These are phyloP conservation scores for Cymodocea nodosa DNA, from an alignment of 116 monocot genomes.

Conservation along the genomic window DNA sequence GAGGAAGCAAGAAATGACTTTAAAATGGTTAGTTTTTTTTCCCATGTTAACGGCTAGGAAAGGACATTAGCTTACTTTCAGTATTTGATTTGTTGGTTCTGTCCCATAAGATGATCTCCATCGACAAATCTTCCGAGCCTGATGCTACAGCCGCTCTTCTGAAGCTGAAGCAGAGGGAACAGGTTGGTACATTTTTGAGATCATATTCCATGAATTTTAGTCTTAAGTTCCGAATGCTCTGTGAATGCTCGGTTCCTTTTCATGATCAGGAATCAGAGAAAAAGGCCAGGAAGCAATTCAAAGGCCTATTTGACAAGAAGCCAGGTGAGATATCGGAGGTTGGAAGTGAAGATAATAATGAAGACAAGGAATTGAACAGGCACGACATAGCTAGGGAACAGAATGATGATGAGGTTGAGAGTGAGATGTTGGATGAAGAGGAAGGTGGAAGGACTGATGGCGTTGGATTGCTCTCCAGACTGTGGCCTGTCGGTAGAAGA, in stretches of 20 bases:
- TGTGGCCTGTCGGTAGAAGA: conserved; percentile 58
- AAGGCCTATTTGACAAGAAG: conserved; percentile 89
- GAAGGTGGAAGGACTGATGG: conserved; percentile 15
- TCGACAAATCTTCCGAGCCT: conserved; percentile 82
- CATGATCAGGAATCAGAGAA: conserved; percentile 49
- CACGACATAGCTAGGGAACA: background rate
- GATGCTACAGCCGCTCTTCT: conserved; percentile 80
- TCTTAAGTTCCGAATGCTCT: background rate
- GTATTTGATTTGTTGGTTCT: background rate
- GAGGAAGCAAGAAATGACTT: conserved; percentile 81
- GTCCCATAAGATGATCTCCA: conserved; percentile 40
- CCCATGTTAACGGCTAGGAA: background rate
- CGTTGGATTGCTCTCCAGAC: conserved; percentile 37
- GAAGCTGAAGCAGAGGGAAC: conserved; percentile 72
- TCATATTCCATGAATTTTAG: background rate
- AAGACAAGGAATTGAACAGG: conserved; percentile 1
- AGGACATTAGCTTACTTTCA: background rate
- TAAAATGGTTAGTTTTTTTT: conserved; percentile 38
- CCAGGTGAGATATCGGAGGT: conserved; percentile 83
- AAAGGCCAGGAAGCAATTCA: conserved; percentile 71
- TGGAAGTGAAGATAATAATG: conserved; percentile 17
- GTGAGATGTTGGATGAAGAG: background rate
- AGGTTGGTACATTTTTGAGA: conserved; percentile 21
- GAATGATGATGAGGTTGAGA: background rate
- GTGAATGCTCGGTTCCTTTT: background rate